Evolutionary conservation across 768 basidiomycete genomes (phyloP), one percentile per base, ranked within the genome.

Genomic region (Ephemerocybe angulata): DNA sequence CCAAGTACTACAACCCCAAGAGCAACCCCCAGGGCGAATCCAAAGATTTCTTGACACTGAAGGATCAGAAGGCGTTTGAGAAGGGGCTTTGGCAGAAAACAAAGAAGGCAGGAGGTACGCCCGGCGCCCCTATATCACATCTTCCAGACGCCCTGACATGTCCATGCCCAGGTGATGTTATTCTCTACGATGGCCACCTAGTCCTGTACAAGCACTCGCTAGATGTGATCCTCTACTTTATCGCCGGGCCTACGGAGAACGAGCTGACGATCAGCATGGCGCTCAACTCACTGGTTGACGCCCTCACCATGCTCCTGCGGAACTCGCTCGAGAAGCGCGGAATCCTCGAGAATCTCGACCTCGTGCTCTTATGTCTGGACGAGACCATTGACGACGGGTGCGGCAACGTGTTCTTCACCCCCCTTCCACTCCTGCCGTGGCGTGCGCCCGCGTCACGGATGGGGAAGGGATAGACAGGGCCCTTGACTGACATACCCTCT

Each of bases 351-450:
- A 98, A 93, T 71, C 72, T 98, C 46, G 97, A 98, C 71, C 65
- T 98, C 52, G 91, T 97, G 10, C 69, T 98, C 50, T 74, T 99
- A 22, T 95, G 94, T 63, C 74, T 98, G 49, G 97, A 98, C 71
- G 97, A 99, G 76, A 96, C 93, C 2, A 86, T 98, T 55, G 97
- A 99, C 70, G 94, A 99, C 66, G 97, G 97, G 96, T 98, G 69
- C 62, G 86, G 78, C 28, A 38, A 30, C 42, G 28, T 48, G 27
- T 35, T 41, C 42, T 51, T 27, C 47, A n/a, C 43, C 29, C 25
- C n/a, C 19, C 15, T 11, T 50, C 43, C 30, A 11, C 8, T 47
- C 15, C 27, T 35, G n/a, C n/a, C n/a, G n/a, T n/a, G n/a, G n/a
- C n/a, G n/a, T n/a, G n/a, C n/a, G n/a, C n/a, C n/a, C n/a, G n/a